These are phyloP conservation scores for Trametes villosa DNA, from an alignment of 768 basidiomycete genomes.

Conservation along the genomic window DNA sequence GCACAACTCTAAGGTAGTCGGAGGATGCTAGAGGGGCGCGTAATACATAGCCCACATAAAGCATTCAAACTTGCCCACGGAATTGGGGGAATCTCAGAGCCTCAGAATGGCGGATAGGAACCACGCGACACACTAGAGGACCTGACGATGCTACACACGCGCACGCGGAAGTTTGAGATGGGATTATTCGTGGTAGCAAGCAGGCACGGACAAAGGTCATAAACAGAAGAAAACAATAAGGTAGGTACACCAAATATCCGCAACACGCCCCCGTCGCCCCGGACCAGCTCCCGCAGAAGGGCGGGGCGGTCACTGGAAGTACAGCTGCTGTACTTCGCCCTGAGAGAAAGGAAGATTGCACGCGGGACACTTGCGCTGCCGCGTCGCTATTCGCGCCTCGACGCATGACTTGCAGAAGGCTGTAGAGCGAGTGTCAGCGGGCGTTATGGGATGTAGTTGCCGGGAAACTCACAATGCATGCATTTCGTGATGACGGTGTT, in stretches of 20 bases:
- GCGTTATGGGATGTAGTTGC: not conserved
- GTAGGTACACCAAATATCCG: slow-evolving; percentile 13
- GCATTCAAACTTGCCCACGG: no score
- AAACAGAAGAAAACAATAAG: slow-evolving; percentile 6
- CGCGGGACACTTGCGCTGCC: slow-evolving; percentile 93
- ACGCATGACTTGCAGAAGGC: slow-evolving; percentile 88
- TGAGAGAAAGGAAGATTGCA: slow-evolving; percentile 83
- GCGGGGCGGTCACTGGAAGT: slow-evolving; percentile 50
- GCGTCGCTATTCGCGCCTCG: slow-evolving; percentile 83
- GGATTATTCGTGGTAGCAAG: not conserved
- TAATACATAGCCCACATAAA: no score
- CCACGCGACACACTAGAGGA: no score
- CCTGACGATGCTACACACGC: no score
- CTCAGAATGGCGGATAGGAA: no score
- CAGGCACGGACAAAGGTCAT: not conserved
- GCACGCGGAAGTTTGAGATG: no score
- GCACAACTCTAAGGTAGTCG: no score
- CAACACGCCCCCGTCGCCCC: slow-evolving; percentile 27
- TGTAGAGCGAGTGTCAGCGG: slow-evolving; percentile 32
- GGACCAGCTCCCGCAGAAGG: not conserved
- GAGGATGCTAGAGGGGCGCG: no score
- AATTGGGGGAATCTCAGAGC: no score
- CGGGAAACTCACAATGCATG: slow-evolving; percentile 77
- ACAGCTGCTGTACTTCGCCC: slow-evolving; percentile 76
- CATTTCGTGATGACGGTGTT: slow-evolving; percentile 85